Conservation (phyloP, 176 grass and related monocot species). For the Oryza coarctata region DNA sequence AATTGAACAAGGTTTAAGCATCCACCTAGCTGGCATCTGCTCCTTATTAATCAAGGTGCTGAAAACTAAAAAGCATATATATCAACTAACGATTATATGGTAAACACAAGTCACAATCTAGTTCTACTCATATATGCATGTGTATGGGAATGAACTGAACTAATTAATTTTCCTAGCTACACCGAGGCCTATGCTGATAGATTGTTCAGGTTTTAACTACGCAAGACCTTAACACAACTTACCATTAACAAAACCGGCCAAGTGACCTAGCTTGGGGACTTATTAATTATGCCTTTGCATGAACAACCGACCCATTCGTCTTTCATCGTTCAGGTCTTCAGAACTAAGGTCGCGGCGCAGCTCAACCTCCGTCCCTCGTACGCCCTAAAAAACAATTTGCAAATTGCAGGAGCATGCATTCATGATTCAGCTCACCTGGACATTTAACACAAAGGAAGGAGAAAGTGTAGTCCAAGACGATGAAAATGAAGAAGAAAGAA, state of each 20-base stretch:
- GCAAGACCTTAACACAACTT: not conserved
- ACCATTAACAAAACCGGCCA: not conserved
- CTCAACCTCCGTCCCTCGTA: not conserved
- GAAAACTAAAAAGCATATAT: not conserved
- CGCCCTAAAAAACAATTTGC: not conserved
- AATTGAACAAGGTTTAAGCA: no score
- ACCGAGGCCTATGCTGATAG: not conserved
- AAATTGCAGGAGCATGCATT: not conserved
- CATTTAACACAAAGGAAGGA: not conserved
- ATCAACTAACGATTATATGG: not conserved
- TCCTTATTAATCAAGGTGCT: no score
- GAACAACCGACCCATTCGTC: not conserved
- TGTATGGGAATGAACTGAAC: not conserved
- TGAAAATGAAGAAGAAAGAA: not conserved
- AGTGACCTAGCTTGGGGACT: not conserved
- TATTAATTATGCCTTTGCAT: not conserved
- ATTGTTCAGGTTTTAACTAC: no score
- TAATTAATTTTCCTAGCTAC: not conserved
- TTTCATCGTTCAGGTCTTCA: not conserved
- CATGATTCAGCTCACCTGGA: not conserved
- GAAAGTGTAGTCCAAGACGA: not conserved
- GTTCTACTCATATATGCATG: no score
- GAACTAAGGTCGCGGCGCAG: not conserved
- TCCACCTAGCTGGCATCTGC: no score
- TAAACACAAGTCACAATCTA: not conserved